Evolutionary conservation across 225 moss, liverwort and hornwort genomes (phyloP).

Genomic region (Climacium dendroides): DNA sequence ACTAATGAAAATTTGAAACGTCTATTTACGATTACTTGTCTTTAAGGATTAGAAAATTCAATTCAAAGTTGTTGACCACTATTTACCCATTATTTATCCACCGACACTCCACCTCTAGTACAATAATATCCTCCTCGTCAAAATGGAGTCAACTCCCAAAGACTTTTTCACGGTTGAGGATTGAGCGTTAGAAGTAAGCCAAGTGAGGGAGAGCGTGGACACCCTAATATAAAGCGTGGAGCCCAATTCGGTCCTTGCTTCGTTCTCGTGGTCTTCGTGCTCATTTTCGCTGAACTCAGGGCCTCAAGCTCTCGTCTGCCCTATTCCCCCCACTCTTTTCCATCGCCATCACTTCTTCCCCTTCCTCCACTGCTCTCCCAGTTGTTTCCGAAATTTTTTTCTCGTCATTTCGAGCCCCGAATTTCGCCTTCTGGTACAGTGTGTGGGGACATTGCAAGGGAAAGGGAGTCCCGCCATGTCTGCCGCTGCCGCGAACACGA

Average conservation of each 20-base stretch:
- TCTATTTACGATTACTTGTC: too few species aligned
- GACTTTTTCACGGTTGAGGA: neutral
- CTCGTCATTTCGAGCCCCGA: neutral
- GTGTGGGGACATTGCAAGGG: neutral
- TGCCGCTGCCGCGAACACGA: conserved; percentile 79
- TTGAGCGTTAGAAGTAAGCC: conserved; percentile 11
- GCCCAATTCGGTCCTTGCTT: neutral
- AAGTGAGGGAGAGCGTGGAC: neutral
- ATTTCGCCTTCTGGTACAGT: neutral
- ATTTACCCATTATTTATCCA: neutral
- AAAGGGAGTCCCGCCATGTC: conserved; percentile 32
- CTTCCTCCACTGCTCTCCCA: neutral
- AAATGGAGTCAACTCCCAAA: neutral
- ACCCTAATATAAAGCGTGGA: neutral
- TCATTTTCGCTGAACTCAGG: neutral
- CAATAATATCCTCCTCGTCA: neutral
- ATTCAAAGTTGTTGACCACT: neutral
- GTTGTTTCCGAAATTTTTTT: neutral
- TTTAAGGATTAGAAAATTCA: neutral
- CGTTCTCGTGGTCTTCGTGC: neutral
- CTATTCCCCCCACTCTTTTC: neutral
- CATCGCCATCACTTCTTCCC: neutral
- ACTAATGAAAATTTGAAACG: neutral
- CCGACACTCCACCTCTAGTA: neutral
- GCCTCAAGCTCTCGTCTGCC: neutral